phyloP scores from a whole-genome alignment of 1,139 yeast genomes.

The Scheffersomyces insectosa region DNA sequence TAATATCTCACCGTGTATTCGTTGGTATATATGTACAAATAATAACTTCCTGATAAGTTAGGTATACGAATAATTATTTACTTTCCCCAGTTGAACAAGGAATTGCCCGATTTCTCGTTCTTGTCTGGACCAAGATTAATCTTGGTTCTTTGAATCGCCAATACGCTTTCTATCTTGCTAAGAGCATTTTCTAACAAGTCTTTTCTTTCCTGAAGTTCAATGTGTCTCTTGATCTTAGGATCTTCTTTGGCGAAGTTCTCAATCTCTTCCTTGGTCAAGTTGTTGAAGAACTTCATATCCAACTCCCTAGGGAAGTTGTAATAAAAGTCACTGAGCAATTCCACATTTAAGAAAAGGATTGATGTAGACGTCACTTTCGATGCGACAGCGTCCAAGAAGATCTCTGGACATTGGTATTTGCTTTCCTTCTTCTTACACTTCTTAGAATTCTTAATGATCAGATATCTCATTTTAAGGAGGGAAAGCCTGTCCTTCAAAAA shows the following conservation, averaged over 20 bases:
- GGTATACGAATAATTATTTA: background rate
- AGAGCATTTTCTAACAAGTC: conserved; percentile 84
- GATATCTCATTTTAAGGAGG: conserved; percentile 72
- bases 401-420: conserved; percentile 91
- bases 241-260: conserved; percentile 94
- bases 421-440: conserved; percentile 75
- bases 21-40: background rate
- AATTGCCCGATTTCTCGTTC: conserved; percentile 9
- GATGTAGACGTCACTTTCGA: conserved; percentile 92
- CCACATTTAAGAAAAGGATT: conserved; percentile 89
- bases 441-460: conserved; percentile 69
- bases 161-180: conserved; percentile 82
- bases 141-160: conserved; percentile 63
- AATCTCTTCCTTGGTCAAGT: conserved; percentile 70
- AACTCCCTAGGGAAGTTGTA: conserved; percentile 94
- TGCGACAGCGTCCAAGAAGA: conserved; percentile 88
- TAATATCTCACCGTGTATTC: too few relatives aligned
- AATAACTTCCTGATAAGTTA: background rate
- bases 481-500: conserved; percentile 77
- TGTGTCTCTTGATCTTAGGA: conserved; percentile 84
- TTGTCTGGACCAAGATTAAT: conserved; percentile 4
- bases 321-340: conserved; percentile 88
- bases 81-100: conserved; percentile 15
- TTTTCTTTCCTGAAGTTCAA: conserved; percentile 90
- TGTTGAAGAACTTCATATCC: conserved; percentile 69